Conservation (phyloP, 345 rosid species). For the Bruguiera parviflora region DNA sequence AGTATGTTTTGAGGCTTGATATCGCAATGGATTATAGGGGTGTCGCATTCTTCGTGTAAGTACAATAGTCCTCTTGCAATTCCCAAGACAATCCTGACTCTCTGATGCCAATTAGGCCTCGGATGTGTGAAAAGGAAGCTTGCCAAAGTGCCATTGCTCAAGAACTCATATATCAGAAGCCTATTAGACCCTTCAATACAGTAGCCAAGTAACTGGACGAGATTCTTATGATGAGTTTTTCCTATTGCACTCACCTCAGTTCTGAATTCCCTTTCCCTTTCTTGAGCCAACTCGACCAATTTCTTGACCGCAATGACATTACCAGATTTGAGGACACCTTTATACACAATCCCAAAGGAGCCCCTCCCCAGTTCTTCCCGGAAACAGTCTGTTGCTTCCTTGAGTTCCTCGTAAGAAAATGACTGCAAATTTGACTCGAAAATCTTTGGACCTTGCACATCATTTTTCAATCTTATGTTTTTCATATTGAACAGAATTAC, state of each 20-base stretch:
- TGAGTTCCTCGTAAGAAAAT: slow-evolving; percentile 22
- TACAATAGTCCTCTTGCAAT: slow-evolving; percentile 17
- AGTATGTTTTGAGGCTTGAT: slow-evolving; percentile 25
- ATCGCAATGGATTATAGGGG: slow-evolving; percentile 20
- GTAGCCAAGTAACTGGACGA: slow-evolving; percentile 15
- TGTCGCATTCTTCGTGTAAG: slow-evolving; percentile 17
- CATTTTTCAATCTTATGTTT: not conserved
- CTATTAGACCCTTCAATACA: slow-evolving; percentile 10
- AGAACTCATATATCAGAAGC: slow-evolving; percentile 13
- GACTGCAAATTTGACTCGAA: slow-evolving; percentile 15
- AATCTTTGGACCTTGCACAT: not conserved
- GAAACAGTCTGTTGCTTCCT: slow-evolving; percentile 25
- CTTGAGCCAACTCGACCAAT: slow-evolving; percentile 20
- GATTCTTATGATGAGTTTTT: slow-evolving; percentile 19
- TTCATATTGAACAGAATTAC: not conserved
- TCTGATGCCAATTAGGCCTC: slow-evolving; percentile 11
- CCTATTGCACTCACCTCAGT: slow-evolving; percentile 29
- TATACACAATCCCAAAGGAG: slow-evolving; percentile 34
- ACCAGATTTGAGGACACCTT: slow-evolving; percentile 17
- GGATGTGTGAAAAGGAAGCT: not conserved
- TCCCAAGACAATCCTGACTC: slow-evolving; percentile 10
- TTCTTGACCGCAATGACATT: slow-evolving; percentile 25
- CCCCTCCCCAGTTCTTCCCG: slow-evolving; percentile 35
- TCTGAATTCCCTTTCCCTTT: slow-evolving; percentile 26
- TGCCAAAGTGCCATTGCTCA: slow-evolving; percentile 13